Evolutionary conservation across 768 basidiomycete species (phyloP), one percentile per base, ranked within the genome.

Genomic region (Asterophora parasitica): DNA sequence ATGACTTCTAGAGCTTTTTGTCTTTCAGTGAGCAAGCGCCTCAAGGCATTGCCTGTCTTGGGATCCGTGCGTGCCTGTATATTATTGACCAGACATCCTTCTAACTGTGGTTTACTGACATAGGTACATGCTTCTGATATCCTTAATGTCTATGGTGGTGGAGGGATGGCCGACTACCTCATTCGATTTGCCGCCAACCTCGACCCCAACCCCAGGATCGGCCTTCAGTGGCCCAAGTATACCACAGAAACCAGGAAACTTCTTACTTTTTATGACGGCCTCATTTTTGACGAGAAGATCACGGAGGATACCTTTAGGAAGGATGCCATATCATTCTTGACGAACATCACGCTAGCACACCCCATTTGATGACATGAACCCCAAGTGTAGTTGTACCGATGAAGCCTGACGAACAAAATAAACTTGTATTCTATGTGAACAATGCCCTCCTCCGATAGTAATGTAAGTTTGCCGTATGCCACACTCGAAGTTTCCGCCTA

Each of bases 91-190:
- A 70, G 55, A 11, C 7, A 2, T 11, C 1, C 8, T 11, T 27
- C 20, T 15, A 37, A 43, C 5, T 34, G 28, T 42, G 19, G 4
- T 7, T 37, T 20, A 9, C 36, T 16, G 16, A 35, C 17, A 9
- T 28, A 77, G 75, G 64, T 65, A 15, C 78, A 80, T 48, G 54
- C 57, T 4, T 67, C 72, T 0, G 76, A 81, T 51, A 9, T 78
- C 6, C 33, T 62, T 4, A 67, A 73, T 23, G 58, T 73, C 16
- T 79, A 72, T 42, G 63, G 60, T 0, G 65, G 59, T 2, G 66
- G 65, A 17, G 73, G 76, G 48, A 59, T 79, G 56, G 57, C 71
- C 5, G 73, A 76, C 52, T 72, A 74, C 48, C 63, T 79, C 23
- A 67, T 78, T 46, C 67, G 71, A 39, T 78, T 77, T 52, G 70